Evolutionary conservation across 2,329 filamentous ascomycete genomes (phyloP).

Genomic region (Monosporascus sp.): DNA sequence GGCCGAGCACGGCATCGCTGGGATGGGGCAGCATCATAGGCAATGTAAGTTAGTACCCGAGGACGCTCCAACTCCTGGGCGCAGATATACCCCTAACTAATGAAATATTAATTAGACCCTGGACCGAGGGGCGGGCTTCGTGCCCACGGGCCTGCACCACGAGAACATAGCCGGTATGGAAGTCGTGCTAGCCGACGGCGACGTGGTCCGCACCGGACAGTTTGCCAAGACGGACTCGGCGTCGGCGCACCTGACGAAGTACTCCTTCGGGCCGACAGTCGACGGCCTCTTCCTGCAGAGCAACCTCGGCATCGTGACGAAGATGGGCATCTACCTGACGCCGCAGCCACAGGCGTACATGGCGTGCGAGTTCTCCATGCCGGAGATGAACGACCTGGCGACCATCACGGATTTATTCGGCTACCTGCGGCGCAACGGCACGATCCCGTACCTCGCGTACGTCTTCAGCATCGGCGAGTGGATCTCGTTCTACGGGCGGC

Average conservation of each 20-base stretch:
- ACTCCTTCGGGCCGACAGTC: slow-evolving; percentile 36
- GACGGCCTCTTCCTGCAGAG: slow-evolving; percentile 48
- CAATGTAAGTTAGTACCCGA: slow-evolving; percentile 28
- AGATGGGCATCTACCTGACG: slow-evolving; percentile 44
- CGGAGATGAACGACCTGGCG: slow-evolving; percentile 39
- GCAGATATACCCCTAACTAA: no score
- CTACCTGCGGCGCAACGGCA: slow-evolving; percentile 36
- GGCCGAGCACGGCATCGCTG: slow-evolving; percentile 43
- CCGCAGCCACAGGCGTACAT: slow-evolving; percentile 40
- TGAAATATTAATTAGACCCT: slow-evolving; percentile 23
- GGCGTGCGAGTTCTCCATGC: slow-evolving; percentile 41
- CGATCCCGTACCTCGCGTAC: slow-evolving; percentile 37
- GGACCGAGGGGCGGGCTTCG: slow-evolving; percentile 38
- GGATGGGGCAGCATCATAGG: slow-evolving; percentile 46
- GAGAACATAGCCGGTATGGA: slow-evolving; percentile 40
- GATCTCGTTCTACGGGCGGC: slow-evolving; percentile 36
- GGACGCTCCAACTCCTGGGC: no score
- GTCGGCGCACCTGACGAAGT: slow-evolving; percentile 32
- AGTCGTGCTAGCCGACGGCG: slow-evolving; percentile 38
- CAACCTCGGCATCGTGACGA: slow-evolving; percentile 50
- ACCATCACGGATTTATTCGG: slow-evolving; percentile 40
- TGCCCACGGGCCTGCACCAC: slow-evolving; percentile 34
- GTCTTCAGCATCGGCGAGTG: slow-evolving; percentile 42
- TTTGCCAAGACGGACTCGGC: slow-evolving; percentile 36
- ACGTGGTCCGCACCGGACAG: slow-evolving; percentile 38